A percentile compares a stretch with the other conserved stretches of the same genome.
Conservation (phyloP, 1,139 yeast species). For the Lodderomyces elongisporus region DNA sequence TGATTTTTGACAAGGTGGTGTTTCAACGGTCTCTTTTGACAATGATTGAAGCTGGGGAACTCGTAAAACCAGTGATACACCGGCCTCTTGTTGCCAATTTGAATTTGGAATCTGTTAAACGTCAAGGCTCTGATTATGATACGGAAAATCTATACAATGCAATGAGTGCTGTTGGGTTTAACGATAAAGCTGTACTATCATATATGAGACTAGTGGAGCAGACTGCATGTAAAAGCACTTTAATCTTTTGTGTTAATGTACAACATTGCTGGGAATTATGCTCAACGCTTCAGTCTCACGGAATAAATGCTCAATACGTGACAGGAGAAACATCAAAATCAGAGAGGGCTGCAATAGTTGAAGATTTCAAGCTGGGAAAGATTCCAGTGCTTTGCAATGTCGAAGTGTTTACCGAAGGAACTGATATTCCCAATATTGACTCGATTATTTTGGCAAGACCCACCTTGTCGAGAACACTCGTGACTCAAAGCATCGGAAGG, state of each 20-base stretch:
- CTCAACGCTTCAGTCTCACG: conserved; percentile 49
- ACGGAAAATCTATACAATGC: conserved; percentile 45
- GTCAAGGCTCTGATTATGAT: conserved; percentile 50
- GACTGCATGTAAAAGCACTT: conserved; percentile 50
- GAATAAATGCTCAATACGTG: conserved; percentile 69
- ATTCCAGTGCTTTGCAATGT: conserved; percentile 80
- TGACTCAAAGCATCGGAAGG: conserved; percentile 89
- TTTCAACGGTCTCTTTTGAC: conserved; percentile 63
- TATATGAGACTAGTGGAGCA: conserved; percentile 44
- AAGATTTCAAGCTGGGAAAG: conserved; percentile 56
- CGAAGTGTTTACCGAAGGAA: conserved; percentile 90
- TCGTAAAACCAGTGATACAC: conserved; percentile 66
- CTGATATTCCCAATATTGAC: conserved; percentile 90
- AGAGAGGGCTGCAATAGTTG: conserved; percentile 50
- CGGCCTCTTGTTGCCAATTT: conserved; percentile 45
- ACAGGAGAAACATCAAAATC: conserved; percentile 57
- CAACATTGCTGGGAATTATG: conserved; percentile 59
- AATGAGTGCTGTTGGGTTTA: conserved; percentile 46
- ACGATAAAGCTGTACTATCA: conserved; percentile 32
- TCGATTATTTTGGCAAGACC: conserved; percentile 77
- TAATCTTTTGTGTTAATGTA: conserved; percentile 75
- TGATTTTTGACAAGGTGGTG: conserved; percentile 68
- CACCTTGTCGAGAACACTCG: conserved; percentile 64
- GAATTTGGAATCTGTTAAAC: conserved; percentile 31
- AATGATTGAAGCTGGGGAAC: conserved; percentile 65